Evolutionary conservation across 2,329 filamentous ascomycete species (phyloP).

Genomic region (Botrytis hyacinthi): DNA sequence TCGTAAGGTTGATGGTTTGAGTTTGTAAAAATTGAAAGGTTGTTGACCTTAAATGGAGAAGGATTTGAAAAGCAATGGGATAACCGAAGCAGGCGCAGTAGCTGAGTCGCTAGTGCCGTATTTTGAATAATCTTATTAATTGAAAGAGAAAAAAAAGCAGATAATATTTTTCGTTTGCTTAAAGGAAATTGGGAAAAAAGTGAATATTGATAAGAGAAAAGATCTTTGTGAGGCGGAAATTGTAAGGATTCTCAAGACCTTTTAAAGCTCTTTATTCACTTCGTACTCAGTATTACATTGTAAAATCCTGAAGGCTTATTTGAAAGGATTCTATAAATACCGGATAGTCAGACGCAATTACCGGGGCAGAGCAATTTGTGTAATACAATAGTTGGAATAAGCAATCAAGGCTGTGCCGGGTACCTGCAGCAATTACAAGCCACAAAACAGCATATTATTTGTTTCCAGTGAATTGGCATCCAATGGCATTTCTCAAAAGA

Average conservation of each 20-base stretch:
- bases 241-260: slow-evolving; percentile 10
- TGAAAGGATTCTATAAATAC: slow-evolving; percentile 15
- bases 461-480: slow-evolving; percentile 4
- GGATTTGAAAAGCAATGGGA: not conserved
- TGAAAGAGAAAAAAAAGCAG: not conserved
- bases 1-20: not conserved
- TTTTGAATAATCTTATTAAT: not conserved
- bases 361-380: not conserved
- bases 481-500: not conserved
- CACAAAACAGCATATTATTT: not conserved
- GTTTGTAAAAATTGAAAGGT: not conserved
- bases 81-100: not conserved
- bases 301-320: not conserved
- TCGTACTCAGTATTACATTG: no score
- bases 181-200: not conserved
- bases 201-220: slow-evolving; percentile 3
- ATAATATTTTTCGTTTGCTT: not conserved
- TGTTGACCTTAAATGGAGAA: slow-evolving; percentile 8
- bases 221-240: slow-evolving; percentile 5
- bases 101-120: not conserved
- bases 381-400: slow-evolving; percentile 6
- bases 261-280: slow-evolving; percentile 2
- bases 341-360: slow-evolving; percentile 8
- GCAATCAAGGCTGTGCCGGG: slow-evolving; percentile 5
- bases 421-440: slow-evolving; percentile 3